A percentile compares a stretch with the other conserved stretches of the same genome.
Conservation (phyloP, 495 filamentous ascomycete genomes). For the Penicillium argentinense region DNA sequence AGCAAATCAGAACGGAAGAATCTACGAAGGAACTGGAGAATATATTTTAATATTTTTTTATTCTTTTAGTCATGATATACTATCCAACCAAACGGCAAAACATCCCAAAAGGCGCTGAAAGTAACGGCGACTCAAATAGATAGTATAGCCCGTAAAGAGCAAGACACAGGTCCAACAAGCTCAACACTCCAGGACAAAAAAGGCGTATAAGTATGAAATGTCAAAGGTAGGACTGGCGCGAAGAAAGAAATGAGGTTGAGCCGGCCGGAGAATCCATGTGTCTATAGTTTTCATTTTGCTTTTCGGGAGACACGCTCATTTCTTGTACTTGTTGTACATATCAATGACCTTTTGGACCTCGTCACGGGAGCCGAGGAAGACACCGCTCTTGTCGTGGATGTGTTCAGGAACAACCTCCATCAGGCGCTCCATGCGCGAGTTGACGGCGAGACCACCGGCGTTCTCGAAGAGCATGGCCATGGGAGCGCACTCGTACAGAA, state of each 20-base stretch:
- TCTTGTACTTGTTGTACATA: constrained; percentile 45
- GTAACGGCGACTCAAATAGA: constrained; percentile 1
- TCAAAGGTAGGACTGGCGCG: background rate
- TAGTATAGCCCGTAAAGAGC: constrained; percentile 3
- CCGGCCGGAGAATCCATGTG: too few relatives aligned
- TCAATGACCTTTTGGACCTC: constrained; percentile 95
- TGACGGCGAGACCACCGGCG: constrained; percentile 88
- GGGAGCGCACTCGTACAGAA: constrained; percentile 96
- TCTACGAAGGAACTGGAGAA: too few relatives aligned
- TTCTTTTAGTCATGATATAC: background rate
- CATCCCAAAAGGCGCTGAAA: constrained; percentile 1
- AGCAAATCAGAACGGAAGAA: background rate
- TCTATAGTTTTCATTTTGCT: too few relatives aligned
- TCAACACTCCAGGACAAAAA: constrained; percentile 2
- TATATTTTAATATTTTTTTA: constrained; percentile 17
- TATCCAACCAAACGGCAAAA: background rate
- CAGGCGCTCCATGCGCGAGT: constrained; percentile 86
- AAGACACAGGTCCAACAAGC: constrained; percentile 4
- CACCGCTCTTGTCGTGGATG: constrained; percentile 94
- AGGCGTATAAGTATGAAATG: constrained; percentile 10
- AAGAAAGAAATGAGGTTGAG: constrained; percentile 9
- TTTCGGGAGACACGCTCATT: constrained; percentile 35
- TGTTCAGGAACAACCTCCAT: constrained; percentile 85
- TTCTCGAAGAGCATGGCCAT: constrained; percentile 99
- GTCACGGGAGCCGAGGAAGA: constrained; percentile 91